Evolutionary conservation across 2,329 filamentous ascomycete genomes (phyloP).

Genomic region (Fusarium sp.): DNA sequence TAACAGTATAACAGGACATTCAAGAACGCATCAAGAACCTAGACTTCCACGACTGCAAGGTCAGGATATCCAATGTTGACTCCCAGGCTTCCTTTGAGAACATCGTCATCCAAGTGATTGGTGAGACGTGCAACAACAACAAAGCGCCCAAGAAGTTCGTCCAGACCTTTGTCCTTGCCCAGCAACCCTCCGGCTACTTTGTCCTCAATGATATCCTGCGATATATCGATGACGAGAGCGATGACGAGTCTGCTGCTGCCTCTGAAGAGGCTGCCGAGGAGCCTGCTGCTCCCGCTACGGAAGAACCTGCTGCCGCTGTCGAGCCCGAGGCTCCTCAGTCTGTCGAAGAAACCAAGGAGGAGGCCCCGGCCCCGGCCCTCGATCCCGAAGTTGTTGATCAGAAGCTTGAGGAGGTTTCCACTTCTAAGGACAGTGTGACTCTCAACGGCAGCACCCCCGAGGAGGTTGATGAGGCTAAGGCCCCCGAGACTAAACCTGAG

Average conservation of each 20-base stretch:
- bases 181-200: conserved; percentile 97
- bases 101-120: conserved; percentile 98
- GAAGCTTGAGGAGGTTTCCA: conserved; percentile 75
- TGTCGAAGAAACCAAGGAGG: conserved; percentile 46
- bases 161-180: conserved; percentile 96
- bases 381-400: conserved; percentile 71
- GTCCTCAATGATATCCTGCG: conserved; percentile 98
- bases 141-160: conserved; percentile 94
- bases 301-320: conserved; percentile 44
- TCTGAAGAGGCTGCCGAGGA: conserved; percentile 50
- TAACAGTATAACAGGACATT: conserved; percentile 72
- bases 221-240: conserved; percentile 86
- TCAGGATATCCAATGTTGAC: conserved; percentile 97
- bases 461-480: conserved; percentile 51
- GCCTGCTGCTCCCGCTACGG: conserved; percentile 41
- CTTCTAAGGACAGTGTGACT: conserved; percentile 49
- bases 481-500: conserved; percentile 50
- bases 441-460: conserved; percentile 48
- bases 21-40: conserved; percentile 93
- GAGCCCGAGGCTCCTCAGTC: conserved; percentile 47
- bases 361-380: conserved; percentile 42
- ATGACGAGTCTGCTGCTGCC: conserved; percentile 68
- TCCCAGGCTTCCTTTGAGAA: conserved; percentile 91
- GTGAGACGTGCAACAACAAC: conserved; percentile 94
- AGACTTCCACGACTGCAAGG: conserved; percentile 97